Base-by-base conservation (phyloP, 78 protist species). In the Guillardia theta region DNA sequence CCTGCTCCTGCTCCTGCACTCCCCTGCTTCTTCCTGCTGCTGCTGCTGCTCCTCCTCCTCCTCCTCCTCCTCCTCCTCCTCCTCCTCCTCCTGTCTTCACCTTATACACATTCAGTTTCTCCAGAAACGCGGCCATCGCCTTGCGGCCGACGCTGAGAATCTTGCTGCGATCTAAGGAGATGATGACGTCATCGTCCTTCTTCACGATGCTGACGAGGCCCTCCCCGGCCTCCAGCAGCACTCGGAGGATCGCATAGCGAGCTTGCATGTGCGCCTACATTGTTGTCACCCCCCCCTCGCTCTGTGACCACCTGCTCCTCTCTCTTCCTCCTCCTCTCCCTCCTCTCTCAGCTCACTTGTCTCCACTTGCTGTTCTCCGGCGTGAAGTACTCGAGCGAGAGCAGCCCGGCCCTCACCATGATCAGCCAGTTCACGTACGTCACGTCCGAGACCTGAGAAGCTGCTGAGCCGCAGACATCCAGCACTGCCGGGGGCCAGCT, bases 201-300 rank as follows among this genome's bases (percentile, higher is more conserved):
- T 36, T 30, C 90, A 24, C 39, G 24, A 93, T 94, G 27, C 48
- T 8, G 27, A 96, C 70, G 27, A 97, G 4, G 27, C 95, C 96
- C 6, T 83, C 94, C 0, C 96, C 96, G 0, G 95, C 95, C 46
- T 93, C 90, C 37, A 96, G 92, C 78, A 97, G 76, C 30, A 88
- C 95, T n/a, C 92, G 94, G 83, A 97, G 70, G 43, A 97, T 93
- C 36, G 93, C 95, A 47, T 70, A 96, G 24, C 98, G 92, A 4
- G 95, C 98, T 45, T 94, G 97, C 98, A 96, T 96, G 93, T 97
- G 97, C 24, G 98, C 97, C 95, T 95, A 96, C 94, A 21, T 18
- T 53, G 18, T 53, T 53, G 18, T 21, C 33, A 18, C 62, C 18
- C 62, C 18, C 12, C 18, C 18, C 12, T 18, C 33, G 62, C 62